Evolutionary conservation across 345 rosid species (phyloP).

Genomic region (Anastatica hierochuntica): DNA sequence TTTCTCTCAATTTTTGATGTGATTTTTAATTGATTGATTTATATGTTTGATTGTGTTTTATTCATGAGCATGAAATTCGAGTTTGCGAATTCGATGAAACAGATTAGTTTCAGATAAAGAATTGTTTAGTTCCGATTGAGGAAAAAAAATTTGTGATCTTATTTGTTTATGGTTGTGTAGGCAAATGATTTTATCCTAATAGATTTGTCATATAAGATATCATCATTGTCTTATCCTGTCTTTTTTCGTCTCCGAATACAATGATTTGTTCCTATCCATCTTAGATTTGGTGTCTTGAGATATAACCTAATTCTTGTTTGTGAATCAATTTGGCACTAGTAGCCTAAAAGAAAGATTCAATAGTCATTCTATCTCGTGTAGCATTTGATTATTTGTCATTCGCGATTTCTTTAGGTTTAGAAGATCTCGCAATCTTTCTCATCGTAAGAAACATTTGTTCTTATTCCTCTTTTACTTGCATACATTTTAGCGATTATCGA

Average conservation of each 20-base stretch:
- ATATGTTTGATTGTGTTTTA: background rate
- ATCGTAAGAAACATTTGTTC: background rate
- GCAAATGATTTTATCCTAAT: background rate
- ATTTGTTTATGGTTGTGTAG: conserved; percentile 5
- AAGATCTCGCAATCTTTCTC: background rate
- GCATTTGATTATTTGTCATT: background rate
- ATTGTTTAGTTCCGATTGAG: background rate
- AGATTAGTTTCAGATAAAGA: background rate
- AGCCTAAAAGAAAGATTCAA: background rate
- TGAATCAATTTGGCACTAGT: background rate
- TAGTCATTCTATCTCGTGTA: background rate
- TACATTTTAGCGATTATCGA: background rate
- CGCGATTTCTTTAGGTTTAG: background rate
- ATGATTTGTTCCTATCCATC: background rate
- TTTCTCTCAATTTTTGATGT: background rate
- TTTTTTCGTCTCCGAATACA: background rate
- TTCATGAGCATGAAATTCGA: background rate
- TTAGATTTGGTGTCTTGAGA: background rate
- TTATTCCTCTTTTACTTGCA: background rate
- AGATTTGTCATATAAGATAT: background rate
- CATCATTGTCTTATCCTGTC: background rate
- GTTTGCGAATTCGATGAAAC: background rate
- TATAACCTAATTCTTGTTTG: background rate
- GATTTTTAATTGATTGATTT: background rate
- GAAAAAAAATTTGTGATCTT: background rate